phyloP scores from a whole-genome alignment of 2,329 filamentous ascomycete genomes.

The Diplodia scrobiculata region DNA sequence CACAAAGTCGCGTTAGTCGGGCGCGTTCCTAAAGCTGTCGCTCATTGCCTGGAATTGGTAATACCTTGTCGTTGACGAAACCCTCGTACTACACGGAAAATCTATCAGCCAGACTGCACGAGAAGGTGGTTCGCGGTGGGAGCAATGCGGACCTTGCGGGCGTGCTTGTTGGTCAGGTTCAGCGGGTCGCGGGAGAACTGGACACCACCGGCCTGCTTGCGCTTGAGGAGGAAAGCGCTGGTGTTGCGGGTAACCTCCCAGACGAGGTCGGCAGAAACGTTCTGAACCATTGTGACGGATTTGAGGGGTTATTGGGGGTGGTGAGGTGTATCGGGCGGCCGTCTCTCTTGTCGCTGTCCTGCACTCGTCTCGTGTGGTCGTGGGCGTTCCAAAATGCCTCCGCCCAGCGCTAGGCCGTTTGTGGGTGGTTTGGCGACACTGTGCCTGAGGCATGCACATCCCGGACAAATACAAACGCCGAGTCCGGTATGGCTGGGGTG shows the following conservation, averaged over 20 bases:
- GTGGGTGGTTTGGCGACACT: too few relatives aligned
- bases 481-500: not conserved
- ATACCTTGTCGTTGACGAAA: constrained; percentile 91
- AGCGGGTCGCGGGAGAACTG: constrained; percentile 93
- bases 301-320: constrained; percentile 7
- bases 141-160: constrained; percentile 71
- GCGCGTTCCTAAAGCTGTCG: not conserved
- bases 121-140: constrained; percentile 27
- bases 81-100: constrained; percentile 71
- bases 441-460: not conserved
- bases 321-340: constrained; percentile 22
- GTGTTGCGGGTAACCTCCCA: constrained; percentile 90
- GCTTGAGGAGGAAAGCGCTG: constrained; percentile 92
- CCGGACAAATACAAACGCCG: constrained; percentile 10
- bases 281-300: constrained; percentile 58
- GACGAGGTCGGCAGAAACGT: constrained; percentile 86
- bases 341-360: constrained; percentile 24
- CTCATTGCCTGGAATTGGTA: constrained; percentile 29
- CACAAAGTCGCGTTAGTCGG: not conserved
- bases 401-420: too few relatives aligned
- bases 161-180: constrained; percentile 90
- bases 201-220: constrained; percentile 73
- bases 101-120: constrained; percentile 35
- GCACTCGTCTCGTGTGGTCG: constrained; percentile 3
- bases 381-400: constrained; percentile 11